A percentile compares a stretch with the other conserved stretches of the same genome.
Evolutionary conservation across 805 yeast genomes (phyloP).

Genomic region (Kodamaea nitidulidarum): DNA sequence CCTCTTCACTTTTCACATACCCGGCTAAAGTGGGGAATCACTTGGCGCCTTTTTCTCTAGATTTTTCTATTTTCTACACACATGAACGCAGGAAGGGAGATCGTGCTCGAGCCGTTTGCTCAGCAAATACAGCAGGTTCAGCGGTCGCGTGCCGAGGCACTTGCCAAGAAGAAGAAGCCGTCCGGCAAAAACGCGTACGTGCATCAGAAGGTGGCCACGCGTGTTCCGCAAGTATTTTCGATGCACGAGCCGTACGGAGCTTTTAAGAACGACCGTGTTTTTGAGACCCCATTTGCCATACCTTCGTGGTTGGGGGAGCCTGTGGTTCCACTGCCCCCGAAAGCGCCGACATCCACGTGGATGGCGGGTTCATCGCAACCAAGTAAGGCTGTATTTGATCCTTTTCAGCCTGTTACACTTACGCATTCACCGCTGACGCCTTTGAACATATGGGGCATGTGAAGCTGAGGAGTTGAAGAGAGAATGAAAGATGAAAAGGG

Average conservation of each 20-base stretch:
- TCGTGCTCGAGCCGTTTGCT: constrained; percentile 27
- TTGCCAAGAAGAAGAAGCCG: constrained; percentile 3
- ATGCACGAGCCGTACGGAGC: constrained; percentile 1
- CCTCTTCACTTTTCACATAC: not conserved
- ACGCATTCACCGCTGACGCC: constrained; percentile 7
- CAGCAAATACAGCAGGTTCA: constrained; percentile 32
- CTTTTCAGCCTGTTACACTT: constrained; percentile 20
- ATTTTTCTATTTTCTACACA: not conserved
- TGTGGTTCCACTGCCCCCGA: not conserved
- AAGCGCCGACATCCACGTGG: not conserved
- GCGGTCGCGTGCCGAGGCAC: constrained; percentile 29
- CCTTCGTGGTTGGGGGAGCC: constrained; percentile 1
- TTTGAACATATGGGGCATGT: constrained; percentile 25
- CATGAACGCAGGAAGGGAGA: constrained; percentile 4
- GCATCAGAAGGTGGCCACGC: constrained; percentile 2
- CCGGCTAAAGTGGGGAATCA: too few relatives aligned
- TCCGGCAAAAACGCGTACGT: not conserved
- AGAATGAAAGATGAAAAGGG: not conserved
- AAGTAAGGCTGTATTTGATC: constrained; percentile 19
- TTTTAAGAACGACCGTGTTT: not conserved
- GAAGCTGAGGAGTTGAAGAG: not conserved
- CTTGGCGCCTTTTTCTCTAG: too few relatives aligned
- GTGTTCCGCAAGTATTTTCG: constrained; percentile 6
- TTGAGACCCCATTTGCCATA: not conserved
- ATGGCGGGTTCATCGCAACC: not conserved